Evolutionary conservation across 164 flowering plant genomes (phyloP), one percentile per base, ranked within the genome.

Genomic region (Platanus orientalis): DNA sequence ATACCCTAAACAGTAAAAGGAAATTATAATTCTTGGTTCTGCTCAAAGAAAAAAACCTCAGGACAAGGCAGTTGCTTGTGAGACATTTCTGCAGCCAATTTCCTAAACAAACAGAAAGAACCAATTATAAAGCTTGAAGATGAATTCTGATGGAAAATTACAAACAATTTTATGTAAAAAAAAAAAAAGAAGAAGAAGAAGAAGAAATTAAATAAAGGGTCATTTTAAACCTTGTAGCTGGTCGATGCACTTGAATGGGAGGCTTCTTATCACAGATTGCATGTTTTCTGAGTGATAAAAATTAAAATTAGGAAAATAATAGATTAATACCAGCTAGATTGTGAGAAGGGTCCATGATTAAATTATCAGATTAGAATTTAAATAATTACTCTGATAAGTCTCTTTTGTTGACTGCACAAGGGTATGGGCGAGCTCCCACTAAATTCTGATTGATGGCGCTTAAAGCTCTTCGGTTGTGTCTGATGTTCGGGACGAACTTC

Each of bases 11-110:
- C 12, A 50, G 0, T 51, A 11, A 2, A 14, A 25, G 23, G n/a
- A 50, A 17, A 27, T 47, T 32, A n/a, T n/a, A 12, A 39, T 10
- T 19, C 4, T 29, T 23, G 13, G 30, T 39, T 14, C 6, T 2
- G 21, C 42, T 24, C 2, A 0, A 12, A 11, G 53, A 27, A 32
- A 26, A 45, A 6, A 66, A 81, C 86, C 91, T 79, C 70, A 3
- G 62, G 55, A 40, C 62, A 19, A 3, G 16, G 52, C 67, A 0
- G n/a, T 2, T 81, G 72, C 76, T 79, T 79, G 63, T 65, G 75
- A 36, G 88, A 85, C 61, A 84, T 57, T 68, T 87, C 83, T 20
- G 93, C 91, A 27, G 96, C 89, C 75, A 84, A 84, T 58, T 79
- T 84, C 88, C 97, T 90, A 63, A 61, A 65, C 20, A 54, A 23